phyloP scores from a whole-genome alignment of 345 rosid genomes.

The Hibiscus mutabilis region DNA sequence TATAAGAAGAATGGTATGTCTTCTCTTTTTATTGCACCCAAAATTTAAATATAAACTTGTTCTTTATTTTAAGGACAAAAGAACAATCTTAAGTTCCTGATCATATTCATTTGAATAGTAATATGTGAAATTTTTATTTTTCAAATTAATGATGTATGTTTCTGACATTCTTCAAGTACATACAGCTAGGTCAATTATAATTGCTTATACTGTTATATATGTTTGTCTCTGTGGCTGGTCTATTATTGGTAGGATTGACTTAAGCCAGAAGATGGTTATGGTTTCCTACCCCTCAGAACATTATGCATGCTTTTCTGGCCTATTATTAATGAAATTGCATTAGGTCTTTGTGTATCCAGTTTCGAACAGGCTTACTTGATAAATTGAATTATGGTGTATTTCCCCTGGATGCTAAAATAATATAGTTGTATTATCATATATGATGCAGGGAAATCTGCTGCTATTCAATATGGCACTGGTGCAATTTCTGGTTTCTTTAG shows the following conservation, averaged over 20 bases:
- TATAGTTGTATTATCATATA: background rate
- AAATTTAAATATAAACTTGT: background rate
- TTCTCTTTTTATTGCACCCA: constrained; percentile 8
- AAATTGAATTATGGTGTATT: constrained; percentile 46
- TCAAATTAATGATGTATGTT: background rate
- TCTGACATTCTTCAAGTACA: background rate
- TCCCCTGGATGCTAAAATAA: constrained; percentile 45
- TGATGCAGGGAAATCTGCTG: constrained; percentile 59
- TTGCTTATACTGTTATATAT: background rate
- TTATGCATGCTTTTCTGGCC: background rate
- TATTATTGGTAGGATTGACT: background rate
- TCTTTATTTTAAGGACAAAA: background rate
- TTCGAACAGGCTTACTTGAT: constrained; percentile 20
- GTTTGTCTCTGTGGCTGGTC: background rate
- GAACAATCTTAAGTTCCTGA: background rate
- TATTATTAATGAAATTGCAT: background rate
- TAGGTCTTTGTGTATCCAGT: background rate
- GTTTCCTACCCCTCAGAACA: background rate
- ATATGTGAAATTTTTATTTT: background rate
- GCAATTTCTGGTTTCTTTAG: constrained; percentile 80
- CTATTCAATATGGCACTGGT: constrained; percentile 54
- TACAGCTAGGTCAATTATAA: background rate
- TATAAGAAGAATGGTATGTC: constrained; percentile 73
- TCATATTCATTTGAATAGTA: background rate
- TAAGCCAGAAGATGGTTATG: background rate